phyloP scores from a whole-genome alignment of 2,329 filamentous ascomycete species.

The Dactylella cylindrospora region DNA sequence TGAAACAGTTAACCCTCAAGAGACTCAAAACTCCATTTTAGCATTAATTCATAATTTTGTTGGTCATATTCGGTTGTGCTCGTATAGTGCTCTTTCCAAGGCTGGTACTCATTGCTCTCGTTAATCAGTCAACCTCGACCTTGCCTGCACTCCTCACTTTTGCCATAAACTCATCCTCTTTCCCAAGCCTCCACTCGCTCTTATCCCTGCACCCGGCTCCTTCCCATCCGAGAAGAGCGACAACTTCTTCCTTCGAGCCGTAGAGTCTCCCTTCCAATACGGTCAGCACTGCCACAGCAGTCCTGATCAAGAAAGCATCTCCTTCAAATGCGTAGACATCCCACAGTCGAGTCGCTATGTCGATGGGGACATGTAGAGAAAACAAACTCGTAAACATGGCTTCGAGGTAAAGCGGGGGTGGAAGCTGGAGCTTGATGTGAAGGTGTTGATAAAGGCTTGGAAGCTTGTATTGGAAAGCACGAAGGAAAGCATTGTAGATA shows the following conservation, averaged over 20 bases:
- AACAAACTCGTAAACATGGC: slow-evolving; percentile 67
- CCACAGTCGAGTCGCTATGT: slow-evolving; percentile 73
- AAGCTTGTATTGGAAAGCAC: slow-evolving; percentile 67
- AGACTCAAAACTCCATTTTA: no score
- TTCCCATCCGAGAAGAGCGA: slow-evolving; percentile 54
- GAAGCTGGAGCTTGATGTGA: slow-evolving; percentile 56
- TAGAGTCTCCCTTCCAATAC: slow-evolving; percentile 59
- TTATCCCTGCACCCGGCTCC: slow-evolving; percentile 47
- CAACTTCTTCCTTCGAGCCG: slow-evolving; percentile 54
- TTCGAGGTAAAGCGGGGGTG: slow-evolving; percentile 61
- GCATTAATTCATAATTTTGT: no score
- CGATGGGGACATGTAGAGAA: slow-evolving; percentile 64
- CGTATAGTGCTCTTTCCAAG: neutral
- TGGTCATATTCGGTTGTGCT: neutral
- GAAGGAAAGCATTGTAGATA: slow-evolving; percentile 69
- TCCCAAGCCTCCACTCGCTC: slow-evolving; percentile 48
- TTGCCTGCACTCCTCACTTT: slow-evolving; percentile 49
- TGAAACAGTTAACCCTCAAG: no score
- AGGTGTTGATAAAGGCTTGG: slow-evolving; percentile 66
- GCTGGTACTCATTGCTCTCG: neutral
- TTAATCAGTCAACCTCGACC: slow-evolving; percentile 45
- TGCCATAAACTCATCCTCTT: slow-evolving; percentile 53
- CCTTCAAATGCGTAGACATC: slow-evolving; percentile 83
- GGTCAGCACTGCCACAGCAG: slow-evolving; percentile 67
- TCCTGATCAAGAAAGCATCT: slow-evolving; percentile 69